A percentile compares a stretch with the other conserved stretches of the same genome.
These are phyloP conservation scores for Plantago ovata DNA, from an alignment of 257 asterid genomes.

Conservation along the genomic window DNA sequence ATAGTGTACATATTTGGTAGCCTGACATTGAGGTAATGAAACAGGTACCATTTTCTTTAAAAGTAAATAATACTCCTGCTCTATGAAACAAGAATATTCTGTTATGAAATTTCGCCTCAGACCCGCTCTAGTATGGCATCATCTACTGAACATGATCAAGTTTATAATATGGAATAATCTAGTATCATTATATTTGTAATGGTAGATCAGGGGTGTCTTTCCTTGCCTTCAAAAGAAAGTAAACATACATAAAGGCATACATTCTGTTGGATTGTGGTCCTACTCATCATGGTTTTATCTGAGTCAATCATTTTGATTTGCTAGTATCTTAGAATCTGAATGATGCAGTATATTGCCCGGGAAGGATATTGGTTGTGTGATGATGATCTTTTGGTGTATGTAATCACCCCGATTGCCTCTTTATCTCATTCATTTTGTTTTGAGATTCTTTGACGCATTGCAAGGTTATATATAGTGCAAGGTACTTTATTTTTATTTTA, in stretches of 20 bases:
- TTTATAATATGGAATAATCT: not conserved
- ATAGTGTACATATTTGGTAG: no score
- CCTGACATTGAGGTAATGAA: no score
- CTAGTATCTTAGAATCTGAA: constrained; percentile 5
- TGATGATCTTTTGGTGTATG: constrained; percentile 15
- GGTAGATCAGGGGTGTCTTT: constrained; percentile 2
- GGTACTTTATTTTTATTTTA: constrained; percentile 20
- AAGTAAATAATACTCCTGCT: no score
- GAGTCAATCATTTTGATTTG: not conserved
- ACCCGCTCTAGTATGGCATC: no score
- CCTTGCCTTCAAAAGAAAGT: not conserved
- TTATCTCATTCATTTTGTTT: constrained; percentile 6
- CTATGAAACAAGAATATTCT: no score
- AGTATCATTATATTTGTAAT: not conserved
- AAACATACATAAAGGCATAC: no score
- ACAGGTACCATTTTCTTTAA: no score
- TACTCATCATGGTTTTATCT: not conserved
- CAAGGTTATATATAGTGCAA: constrained; percentile 12
- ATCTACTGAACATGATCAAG: not conserved
- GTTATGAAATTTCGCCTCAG: no score
- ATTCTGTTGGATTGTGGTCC: constrained; percentile 12
- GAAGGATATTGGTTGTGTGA: constrained; percentile 18
- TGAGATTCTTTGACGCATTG: constrained; percentile 5
- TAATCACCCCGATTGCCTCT: constrained; percentile 9
- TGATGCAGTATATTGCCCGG: constrained; percentile 4